These are phyloP conservation scores for Diaporthe sp. DNA, from an alignment of 2,329 filamentous ascomycete genomes.

Conservation along the genomic window DNA sequence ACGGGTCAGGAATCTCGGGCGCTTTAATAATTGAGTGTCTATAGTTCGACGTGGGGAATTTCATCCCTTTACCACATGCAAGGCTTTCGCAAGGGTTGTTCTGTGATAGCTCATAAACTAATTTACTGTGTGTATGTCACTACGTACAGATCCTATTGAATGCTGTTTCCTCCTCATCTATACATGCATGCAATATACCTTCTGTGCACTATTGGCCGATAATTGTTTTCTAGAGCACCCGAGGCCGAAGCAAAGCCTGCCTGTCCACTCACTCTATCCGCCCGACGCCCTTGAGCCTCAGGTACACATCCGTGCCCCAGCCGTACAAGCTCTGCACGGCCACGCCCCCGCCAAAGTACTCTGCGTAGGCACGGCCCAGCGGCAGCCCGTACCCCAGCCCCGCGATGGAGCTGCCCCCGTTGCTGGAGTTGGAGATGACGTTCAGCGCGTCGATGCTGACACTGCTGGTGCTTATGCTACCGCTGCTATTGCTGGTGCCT, in stretches of 20 bases:
- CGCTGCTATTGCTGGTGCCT: constrained; percentile 61
- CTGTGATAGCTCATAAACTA: constrained; percentile 32
- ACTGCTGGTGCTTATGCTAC: constrained; percentile 54
- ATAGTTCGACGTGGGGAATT: constrained; percentile 17
- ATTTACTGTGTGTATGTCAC: constrained; percentile 18
- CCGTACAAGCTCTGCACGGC: constrained; percentile 95
- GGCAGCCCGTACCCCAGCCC: constrained; percentile 94
- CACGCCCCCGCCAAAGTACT: constrained; percentile 97
- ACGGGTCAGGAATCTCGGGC: constrained; percentile 22
- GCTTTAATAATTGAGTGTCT: constrained; percentile 33
- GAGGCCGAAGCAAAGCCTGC: neutral
- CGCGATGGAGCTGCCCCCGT: constrained; percentile 85
- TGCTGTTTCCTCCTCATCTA: neutral
- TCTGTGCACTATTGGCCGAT: neutral
- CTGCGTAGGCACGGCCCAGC: constrained; percentile 91
- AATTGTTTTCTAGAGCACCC: neutral
- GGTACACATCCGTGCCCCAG: constrained; percentile 84
- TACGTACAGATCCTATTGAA: neutral
- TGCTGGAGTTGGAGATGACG: constrained; percentile 79
- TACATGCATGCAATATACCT: neutral
- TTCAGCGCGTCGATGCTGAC: constrained; percentile 77
- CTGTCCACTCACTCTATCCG: constrained; percentile 57
- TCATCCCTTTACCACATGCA: constrained; percentile 6
- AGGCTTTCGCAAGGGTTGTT: constrained; percentile 7
- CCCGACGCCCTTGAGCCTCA: constrained; percentile 74